Evolutionary conservation across 257 asterid genomes (phyloP).

Genomic region (Anisodus tanguticus): DNA sequence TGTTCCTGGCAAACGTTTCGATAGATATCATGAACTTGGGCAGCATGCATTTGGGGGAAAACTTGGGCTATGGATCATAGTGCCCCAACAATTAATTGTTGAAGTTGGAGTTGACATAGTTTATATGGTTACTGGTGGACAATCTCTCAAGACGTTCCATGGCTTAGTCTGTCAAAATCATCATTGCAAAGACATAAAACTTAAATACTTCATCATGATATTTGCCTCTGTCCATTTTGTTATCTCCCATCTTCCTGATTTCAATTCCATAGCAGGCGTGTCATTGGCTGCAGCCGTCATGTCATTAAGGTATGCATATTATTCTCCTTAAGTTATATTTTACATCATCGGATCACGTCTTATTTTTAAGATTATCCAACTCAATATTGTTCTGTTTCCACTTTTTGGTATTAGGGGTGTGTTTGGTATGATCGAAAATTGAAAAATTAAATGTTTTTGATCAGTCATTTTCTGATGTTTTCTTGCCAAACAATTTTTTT

Average conservation of each 20-base stretch:
- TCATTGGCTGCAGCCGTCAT: slow-evolving; percentile 13
- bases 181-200: background rate
- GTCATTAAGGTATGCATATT: background rate
- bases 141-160: background rate
- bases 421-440: background rate
- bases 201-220: background rate
- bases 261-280: slow-evolving; percentile 14
- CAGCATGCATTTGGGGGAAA: background rate
- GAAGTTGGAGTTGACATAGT: slow-evolving; percentile 20
- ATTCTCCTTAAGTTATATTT: background rate
- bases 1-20: slow-evolving; percentile 16
- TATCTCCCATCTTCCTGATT: slow-evolving; percentile 16
- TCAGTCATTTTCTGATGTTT: background rate
- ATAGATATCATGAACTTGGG: background rate
- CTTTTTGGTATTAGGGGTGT: too few species aligned
- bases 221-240: slow-evolving; percentile 14
- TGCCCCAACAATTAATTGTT: background rate
- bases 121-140: slow-evolving; percentile 20
- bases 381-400: background rate
- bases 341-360: background rate
- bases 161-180: background rate
- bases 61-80: background rate
- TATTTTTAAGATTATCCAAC: background rate
- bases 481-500: background rate
- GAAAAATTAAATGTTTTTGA: too few species aligned